Percentiles rank a stretch among this genome's conserved stretches.
Evolutionary conservation across 192 early-diverging fungal genomes (phyloP).

Genomic region (Geosiphon pyriformis): DNA sequence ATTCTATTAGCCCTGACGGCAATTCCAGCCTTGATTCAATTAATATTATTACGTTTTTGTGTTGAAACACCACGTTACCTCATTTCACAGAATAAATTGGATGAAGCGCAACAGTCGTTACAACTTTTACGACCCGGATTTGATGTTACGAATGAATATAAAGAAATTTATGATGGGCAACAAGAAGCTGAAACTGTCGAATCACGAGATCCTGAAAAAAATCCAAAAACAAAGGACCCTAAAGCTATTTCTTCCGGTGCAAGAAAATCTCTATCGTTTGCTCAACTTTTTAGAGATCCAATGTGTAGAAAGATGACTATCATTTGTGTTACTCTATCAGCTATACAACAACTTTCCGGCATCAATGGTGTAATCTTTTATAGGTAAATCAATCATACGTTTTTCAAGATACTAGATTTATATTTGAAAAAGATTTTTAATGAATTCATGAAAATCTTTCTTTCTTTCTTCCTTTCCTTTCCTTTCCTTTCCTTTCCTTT

Average conservation of each 20-base stretch:
- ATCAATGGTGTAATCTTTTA: constrained; percentile 87
- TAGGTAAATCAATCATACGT: constrained; percentile 25
- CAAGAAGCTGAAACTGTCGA: constrained; percentile 30
- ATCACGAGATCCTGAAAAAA: constrained; percentile 1
- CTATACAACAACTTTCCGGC: constrained; percentile 77
- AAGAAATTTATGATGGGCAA: constrained; percentile 53
- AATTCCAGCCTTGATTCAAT: constrained; percentile 54
- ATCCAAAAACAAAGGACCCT: background rate
- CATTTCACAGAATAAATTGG: constrained; percentile 54
- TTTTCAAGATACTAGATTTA: too few species aligned
- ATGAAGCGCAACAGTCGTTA: constrained; percentile 53
- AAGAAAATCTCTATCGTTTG: constrained; percentile 2
- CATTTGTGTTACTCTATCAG: constrained; percentile 59
- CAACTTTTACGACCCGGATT: constrained; percentile 43
- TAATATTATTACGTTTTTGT: constrained; percentile 54
- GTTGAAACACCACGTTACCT: constrained; percentile 77
- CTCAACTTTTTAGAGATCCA: background rate
- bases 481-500: too few species aligned
- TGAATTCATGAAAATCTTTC: too few species aligned
- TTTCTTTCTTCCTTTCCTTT: too few species aligned
- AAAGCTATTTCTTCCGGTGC: background rate
- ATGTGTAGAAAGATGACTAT: constrained; percentile 54
- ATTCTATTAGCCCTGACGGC: constrained; percentile 58
- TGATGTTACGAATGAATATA: constrained; percentile 56
- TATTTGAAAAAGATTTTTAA: too few species aligned